These are phyloP conservation scores for Handroanthus guayacan DNA, from an alignment of 257 asterid genomes.

Conservation along the genomic window DNA sequence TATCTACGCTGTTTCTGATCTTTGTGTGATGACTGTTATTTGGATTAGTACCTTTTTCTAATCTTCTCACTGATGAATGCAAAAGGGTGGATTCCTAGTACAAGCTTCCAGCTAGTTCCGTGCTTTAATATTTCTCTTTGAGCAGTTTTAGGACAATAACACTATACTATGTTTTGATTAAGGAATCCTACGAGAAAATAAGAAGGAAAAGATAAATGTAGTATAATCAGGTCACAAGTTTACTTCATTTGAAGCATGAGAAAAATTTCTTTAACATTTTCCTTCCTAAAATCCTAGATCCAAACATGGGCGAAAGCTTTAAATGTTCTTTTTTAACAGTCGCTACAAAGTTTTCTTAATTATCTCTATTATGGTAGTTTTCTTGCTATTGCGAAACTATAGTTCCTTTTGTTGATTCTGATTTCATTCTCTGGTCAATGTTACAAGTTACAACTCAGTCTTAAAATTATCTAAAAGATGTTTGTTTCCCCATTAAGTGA, in stretches of 20 bases:
- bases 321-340: not conserved
- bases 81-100: not conserved
- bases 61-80: not conserved
- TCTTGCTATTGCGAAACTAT: not conserved
- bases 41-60: not conserved
- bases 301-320: no score
- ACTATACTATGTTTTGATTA: no score
- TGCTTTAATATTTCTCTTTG: slow-evolving; percentile 3
- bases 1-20: not conserved
- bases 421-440: slow-evolving; percentile 21
- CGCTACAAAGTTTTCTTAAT: not conserved
- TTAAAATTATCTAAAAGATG: not conserved
- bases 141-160: no score
- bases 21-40: not conserved
- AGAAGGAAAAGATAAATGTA: no score
- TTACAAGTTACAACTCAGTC: slow-evolving; percentile 5
- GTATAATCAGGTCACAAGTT: no score
- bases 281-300: no score
- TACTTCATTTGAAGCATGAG: no score
- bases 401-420: not conserved
- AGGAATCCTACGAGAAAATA: no score
- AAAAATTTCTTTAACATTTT: no score
- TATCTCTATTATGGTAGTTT: not conserved
- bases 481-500: not conserved
- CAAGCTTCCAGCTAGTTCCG: not conserved